Evolutionary conservation across 2,329 filamentous ascomycete genomes (phyloP), one percentile per base, ranked within the genome.

Genomic region (Tolypocladium ophioglossoides): DNA sequence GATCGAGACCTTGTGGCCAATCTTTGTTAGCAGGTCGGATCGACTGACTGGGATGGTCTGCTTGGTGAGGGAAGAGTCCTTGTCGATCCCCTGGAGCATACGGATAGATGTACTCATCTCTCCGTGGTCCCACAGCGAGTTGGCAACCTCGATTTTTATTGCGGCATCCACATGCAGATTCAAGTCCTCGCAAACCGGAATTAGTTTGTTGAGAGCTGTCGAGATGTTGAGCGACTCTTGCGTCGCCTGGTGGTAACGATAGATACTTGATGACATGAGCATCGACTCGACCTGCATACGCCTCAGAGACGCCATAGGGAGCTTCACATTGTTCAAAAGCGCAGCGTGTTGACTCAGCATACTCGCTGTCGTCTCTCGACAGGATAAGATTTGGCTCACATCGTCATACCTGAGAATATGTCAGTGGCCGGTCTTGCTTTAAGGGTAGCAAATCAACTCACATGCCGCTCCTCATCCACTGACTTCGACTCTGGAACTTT

Each of bases 91-190:
- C 63, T 92, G 87, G 22, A 97, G 80, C 79, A 97, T 91, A 39
- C 85, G 81, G 56, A 99, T 96, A 0, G 94, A 96, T 0, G 89
- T 83, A 22, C 86, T 83, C 74, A 89, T 89, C 68, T 99, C 92
- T 14, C 91, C 91, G 66, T 96, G 87, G 58, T 95, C 90, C 92
- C 94, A 99, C 1, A 99, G 74, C 8, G 95, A 90, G 63, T 87
- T 90, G 12, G 95, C 91, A 9, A 89, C 82, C 68, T 97, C 94
- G 53, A 92, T 81, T 58, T 85, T 84, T 40, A 91, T 82, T 14
- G 85, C 85, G 14, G 85, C 87, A 64, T 91, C 86, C 47, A 96
- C 82, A 55, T 84, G 80, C 2, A 97, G 72, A 0, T 87, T 89
- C n/a, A 89, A 70, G 0, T 80, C 75, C 56, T 79, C 78, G 65